Evolutionary conservation across 805 yeast species (phyloP).

Genomic region (Huiozyma sinensis): DNA sequence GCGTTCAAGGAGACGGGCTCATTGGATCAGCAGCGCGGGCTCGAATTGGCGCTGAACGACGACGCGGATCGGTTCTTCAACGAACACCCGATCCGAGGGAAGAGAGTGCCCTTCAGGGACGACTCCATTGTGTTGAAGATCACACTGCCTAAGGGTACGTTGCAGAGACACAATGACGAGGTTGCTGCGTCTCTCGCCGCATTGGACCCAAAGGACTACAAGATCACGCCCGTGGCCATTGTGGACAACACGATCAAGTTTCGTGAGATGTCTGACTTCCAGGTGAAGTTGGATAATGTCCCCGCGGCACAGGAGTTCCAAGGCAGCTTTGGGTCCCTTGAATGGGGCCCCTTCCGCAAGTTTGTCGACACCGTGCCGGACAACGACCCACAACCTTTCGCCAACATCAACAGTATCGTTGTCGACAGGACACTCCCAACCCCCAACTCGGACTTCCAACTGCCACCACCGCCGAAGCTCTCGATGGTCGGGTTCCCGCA

Average conservation of each 20-base stretch:
- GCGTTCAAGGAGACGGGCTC: slow-evolving; percentile 24
- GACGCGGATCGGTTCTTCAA: slow-evolving; percentile 26
- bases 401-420: slow-evolving; percentile 21
- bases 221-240: slow-evolving; percentile 53
- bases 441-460: slow-evolving; percentile 23
- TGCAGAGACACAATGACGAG: slow-evolving; percentile 33
- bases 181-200: slow-evolving; percentile 34
- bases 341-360: slow-evolving; percentile 22
- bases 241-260: slow-evolving; percentile 63
- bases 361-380: slow-evolving; percentile 29
- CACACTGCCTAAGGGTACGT: slow-evolving; percentile 44
- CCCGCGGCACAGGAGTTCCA: slow-evolving; percentile 33
- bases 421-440: slow-evolving; percentile 14
- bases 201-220: slow-evolving; percentile 29
- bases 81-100: slow-evolving; percentile 56
- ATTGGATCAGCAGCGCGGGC: slow-evolving; percentile 17
- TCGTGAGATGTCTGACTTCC: slow-evolving; percentile 83
- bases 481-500: slow-evolving; percentile 69
- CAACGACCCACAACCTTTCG: slow-evolving; percentile 31
- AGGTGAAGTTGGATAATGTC: slow-evolving; percentile 51
- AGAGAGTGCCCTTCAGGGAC: slow-evolving; percentile 32
- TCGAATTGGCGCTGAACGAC: slow-evolving; percentile 28
- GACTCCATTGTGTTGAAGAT: slow-evolving; percentile 53
- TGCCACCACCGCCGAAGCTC: slow-evolving; percentile 82
- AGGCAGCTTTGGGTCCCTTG: slow-evolving; percentile 20